Evolutionary conservation across 192 early-diverging fungal species (phyloP), one percentile per base, ranked within the genome.

Genomic region (Backusella parvicylindrica): DNA sequence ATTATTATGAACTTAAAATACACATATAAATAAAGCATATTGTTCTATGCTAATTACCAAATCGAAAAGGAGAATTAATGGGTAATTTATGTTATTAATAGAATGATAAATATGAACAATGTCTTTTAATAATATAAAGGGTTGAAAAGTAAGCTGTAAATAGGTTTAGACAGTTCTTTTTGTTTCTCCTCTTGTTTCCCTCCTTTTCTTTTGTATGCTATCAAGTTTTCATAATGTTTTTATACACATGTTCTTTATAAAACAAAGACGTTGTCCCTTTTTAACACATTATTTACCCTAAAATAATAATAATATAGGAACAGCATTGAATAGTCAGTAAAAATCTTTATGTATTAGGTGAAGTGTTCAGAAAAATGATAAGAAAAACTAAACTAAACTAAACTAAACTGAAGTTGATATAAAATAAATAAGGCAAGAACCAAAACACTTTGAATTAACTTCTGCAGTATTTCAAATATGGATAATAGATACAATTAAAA

Each of bases 111-210:
- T 28, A 60, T 60, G 12, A 60, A 60, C 26, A 60, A 13, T 28
- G 26, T 28, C 43, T 60, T 60, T 60, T 60, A 60, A 60, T 60
- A 60, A 28, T 60, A 26, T 28, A 60, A 26, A 60, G 53, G 53
- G 53, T 28, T 60, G 53, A 28, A 60, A 50, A 26, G 12, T 28
- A 60, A 28, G 26, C 12, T 60, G 53, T 60, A 56, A 23, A 60
- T 60, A 28, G 26, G 53, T 60, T 60, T 28, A 60, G 23, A 60
- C 21, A 26, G 3, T 60, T 60, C 12, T 60, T 60, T 53, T 47
- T 47, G 43, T 47, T 28, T 60, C 53, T 60, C 53, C 53, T 60
- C 53, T 60, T 60, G 53, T 60, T 60, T 60, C 53, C 53, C 53
- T 60, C 53, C 53, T 60, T 60, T 60, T 60, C 53, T 28, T 60